Evolutionary conservation across 495 filamentous ascomycete genomes (phyloP).

Genomic region (Lophiostoma macrostomum): DNA sequence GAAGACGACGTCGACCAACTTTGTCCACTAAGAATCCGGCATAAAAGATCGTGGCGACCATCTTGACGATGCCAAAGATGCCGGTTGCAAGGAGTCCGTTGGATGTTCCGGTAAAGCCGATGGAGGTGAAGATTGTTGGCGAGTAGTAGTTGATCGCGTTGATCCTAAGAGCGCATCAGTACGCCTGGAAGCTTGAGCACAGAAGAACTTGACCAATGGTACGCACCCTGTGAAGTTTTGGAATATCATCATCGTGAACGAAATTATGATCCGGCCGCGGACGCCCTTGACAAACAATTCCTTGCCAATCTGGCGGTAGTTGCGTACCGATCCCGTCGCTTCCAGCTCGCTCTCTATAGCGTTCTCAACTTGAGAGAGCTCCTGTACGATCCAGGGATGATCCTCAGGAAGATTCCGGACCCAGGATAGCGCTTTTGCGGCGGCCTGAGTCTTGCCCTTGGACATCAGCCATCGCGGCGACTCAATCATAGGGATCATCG

Average conservation of each 20-base stretch:
- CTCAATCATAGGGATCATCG: constrained; percentile 53
- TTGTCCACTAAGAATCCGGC: constrained; percentile 53
- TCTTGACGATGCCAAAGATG: constrained; percentile 34
- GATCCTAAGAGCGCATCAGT: too few relatives aligned
- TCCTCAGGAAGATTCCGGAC: constrained; percentile 55
- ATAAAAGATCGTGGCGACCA: constrained; percentile 55
- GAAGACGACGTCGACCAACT: constrained; percentile 53
- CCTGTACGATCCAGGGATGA: constrained; percentile 55
- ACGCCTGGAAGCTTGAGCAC: too few relatives aligned
- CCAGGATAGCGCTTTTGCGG: constrained; percentile 57
- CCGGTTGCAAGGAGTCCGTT: constrained; percentile 11
- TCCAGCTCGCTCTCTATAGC: too few relatives aligned
- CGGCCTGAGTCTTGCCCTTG: constrained; percentile 52
- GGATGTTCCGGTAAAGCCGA: constrained; percentile 6
- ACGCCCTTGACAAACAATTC: constrained; percentile 10
- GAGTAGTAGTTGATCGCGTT: too few relatives aligned
- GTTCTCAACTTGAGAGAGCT: too few relatives aligned
- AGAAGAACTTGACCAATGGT: too few relatives aligned
- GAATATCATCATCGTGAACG: constrained; percentile 29
- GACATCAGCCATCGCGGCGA: constrained; percentile 61
- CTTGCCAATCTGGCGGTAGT: neutral
- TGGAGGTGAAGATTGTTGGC: constrained; percentile 15
- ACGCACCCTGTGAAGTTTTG: constrained; percentile 33
- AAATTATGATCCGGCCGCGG: neutral
- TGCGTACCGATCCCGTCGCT: too few relatives aligned